Evolutionary conservation across 2,329 filamentous ascomycete genomes (phyloP).

Genomic region (Penicillium corylophilum): DNA sequence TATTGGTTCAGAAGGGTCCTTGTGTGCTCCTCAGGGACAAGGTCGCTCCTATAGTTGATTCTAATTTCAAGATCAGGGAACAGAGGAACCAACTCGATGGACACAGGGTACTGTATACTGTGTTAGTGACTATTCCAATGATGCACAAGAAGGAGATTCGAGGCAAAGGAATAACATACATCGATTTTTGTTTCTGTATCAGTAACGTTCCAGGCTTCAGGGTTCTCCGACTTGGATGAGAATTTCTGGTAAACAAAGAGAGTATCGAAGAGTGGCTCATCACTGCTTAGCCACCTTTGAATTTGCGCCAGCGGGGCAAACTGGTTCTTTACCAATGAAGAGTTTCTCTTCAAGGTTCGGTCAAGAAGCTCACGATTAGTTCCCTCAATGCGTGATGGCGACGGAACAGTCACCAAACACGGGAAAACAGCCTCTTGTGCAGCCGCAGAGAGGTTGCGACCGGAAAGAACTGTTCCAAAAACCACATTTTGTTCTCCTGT

Average conservation of each 20-base stretch:
- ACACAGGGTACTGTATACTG: constrained; percentile 63
- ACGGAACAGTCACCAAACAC: constrained; percentile 77
- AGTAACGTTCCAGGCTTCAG: constrained; percentile 58
- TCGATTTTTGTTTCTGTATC: constrained; percentile 70
- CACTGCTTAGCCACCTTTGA: constrained; percentile 67
- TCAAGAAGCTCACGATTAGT: constrained; percentile 60
- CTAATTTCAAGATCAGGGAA: constrained; percentile 57
- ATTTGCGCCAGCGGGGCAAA: constrained; percentile 69
- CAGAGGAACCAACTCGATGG: constrained; percentile 71
- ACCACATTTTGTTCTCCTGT: constrained; percentile 70
- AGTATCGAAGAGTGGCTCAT: constrained; percentile 74
- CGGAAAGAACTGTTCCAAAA: constrained; percentile 80
- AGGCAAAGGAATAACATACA: constrained; percentile 32
- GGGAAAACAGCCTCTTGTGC: constrained; percentile 67
- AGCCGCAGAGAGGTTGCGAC: constrained; percentile 60
- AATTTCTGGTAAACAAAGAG: constrained; percentile 78
- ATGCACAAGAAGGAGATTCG: neutral
- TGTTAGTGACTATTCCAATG: constrained; percentile 10
- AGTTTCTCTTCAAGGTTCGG: constrained; percentile 65
- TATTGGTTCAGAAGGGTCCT: constrained; percentile 67
- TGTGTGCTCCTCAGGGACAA: constrained; percentile 70
- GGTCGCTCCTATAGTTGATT: constrained; percentile 63
- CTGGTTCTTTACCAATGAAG: constrained; percentile 66
- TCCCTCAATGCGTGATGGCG: constrained; percentile 57
- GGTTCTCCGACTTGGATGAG: constrained; percentile 19